These are phyloP conservation scores for Globisporangium splendens DNA, from an alignment of 352 stramenopile species.

Conservation along the genomic window DNA sequence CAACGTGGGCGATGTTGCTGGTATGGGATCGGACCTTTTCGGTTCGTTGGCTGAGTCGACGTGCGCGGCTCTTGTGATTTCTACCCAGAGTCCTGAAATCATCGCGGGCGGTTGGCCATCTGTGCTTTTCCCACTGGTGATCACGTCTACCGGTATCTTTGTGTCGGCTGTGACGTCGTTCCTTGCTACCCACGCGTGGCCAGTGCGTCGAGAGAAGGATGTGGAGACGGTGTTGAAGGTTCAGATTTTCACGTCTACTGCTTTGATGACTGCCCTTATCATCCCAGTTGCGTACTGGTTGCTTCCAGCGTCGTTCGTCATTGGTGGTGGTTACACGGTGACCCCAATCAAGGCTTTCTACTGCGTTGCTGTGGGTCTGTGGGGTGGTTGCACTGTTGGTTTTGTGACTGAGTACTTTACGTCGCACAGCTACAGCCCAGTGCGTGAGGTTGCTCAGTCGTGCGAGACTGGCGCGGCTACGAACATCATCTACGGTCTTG, in stretches of 20 bases:
- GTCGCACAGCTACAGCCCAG: constrained; percentile 95
- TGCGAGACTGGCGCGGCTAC: constrained; percentile 98
- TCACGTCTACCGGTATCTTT: constrained; percentile 96
- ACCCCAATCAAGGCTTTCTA: constrained; percentile 88
- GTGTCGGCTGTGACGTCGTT: constrained; percentile 96
- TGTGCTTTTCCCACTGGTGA: constrained; percentile 96
- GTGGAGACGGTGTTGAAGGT: constrained; percentile 97
- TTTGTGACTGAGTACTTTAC: constrained; percentile 99
- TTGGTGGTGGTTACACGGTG: constrained; percentile 65
- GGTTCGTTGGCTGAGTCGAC: constrained; percentile 98
- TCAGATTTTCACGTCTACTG: constrained; percentile 97
- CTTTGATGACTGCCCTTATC: constrained; percentile 94
- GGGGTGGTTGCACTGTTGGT: constrained; percentile 97
- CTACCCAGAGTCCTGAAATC: constrained; percentile 88
- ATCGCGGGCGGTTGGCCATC: constrained; percentile 91
- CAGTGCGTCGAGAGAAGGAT: constrained; percentile 94
- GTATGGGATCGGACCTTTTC: constrained; percentile 99
- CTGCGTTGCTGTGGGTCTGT: constrained; percentile 94
- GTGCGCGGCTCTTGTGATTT: constrained; percentile 98
- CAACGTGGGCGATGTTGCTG: constrained; percentile 99
- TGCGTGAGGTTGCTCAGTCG: constrained; percentile 94
- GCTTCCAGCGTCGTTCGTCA: constrained; percentile 90
- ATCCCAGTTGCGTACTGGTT: constrained; percentile 89
- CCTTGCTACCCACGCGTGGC: constrained; percentile 96
- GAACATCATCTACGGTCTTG: constrained; percentile 99